Evolutionary conservation across 805 yeast genomes (phyloP), one percentile per base, ranked within the genome.

Genomic region (Torulaspora franciscae): DNA sequence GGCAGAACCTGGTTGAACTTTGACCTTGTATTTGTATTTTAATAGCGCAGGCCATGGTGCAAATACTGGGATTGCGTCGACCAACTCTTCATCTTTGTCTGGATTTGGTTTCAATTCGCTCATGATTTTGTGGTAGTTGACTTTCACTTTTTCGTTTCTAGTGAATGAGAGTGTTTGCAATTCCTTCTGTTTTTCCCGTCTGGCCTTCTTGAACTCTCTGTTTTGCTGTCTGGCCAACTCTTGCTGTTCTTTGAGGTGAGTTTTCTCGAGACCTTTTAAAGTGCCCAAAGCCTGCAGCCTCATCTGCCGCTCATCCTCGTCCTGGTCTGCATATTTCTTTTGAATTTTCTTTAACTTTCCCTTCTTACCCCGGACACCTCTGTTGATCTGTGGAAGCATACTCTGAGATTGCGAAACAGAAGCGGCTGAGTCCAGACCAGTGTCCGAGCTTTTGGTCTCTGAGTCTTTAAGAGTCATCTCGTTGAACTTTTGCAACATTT

Each of bases 11-110:
- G 95, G 90, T 53, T 81, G 85, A 25, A 91, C 66, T 62, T 91
- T 91, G 28, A 86, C 82, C 61, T 88, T 88, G 66, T 85, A 89
- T 57, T 85, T 81, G 63, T 74, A 78, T 60, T 84, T 84, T 47
- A 70, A 74, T 51, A 93, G 63, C 0, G 97, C 75, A 9, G 77
- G 66, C 96, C 96, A 93, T 2, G 99, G 99, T 0, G 93, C 97
- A 72, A 89, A 91, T 14, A 87, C 80, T 0, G 96, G 95, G 9
- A 91, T 75, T 6, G 85, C 79, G 46, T 80, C 85, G 8, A 71
- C 56, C 8, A 85, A 68, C 2, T 57, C 67, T 57, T 85, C 95
- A 1, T 69, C 72, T 11, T 53, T 45, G 11, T 54, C 40, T 6
- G 65, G 45, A 0, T 52, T 51, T 11, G 68, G 59, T 11, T 61